Base-by-base conservation (phyloP, 164 flowering plant species). In the Cinnamomum chago region DNA sequence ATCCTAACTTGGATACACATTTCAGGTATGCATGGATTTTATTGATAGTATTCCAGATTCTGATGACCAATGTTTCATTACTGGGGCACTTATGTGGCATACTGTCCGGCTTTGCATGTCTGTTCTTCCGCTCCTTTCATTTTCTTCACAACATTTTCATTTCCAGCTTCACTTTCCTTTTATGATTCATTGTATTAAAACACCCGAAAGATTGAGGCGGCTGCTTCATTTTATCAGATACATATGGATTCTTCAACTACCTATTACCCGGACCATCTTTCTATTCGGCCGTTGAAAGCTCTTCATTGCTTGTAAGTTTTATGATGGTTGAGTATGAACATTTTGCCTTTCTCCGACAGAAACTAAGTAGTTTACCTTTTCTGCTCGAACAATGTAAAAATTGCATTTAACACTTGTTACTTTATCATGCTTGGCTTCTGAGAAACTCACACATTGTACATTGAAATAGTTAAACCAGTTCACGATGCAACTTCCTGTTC, bases 11-110 rank as follows among this genome's bases (percentile, higher is more conserved):
- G 71, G 23, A 24, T 69, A 71, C 27, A 20, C 13, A 80, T 72
- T 76, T 78, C 86, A 95, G 99, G 95, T 95, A 93, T 86, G 89
- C 92, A 25, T 90, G 90, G 92, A 87, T 95, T 77, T 83, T 95
- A 74, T 78, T 95, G 84, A 80, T 91, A 15, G 87, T 87, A 68
- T 92, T 95, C 86, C 99, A 95, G 89, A 84, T 95, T 74, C 87
- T 95, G 51, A 92, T 93, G 96, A 80, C 92, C 51, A 95, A 93
- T 82, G 94, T 95, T 70, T 95, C 99, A 27, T 82, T 95, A 68
- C 91, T 95, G 23, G 99, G 99, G 72, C 99, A 95, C 84, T 86
- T 95, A 13, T 93, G 97, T 83, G 99, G 99, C 81, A 95, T 95
- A 81, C 82, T 95, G 79, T 92, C 99, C 78, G 99, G 99, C 79